These are phyloP conservation scores for Hibiscus syriacus DNA, from an alignment of 345 rosid species.

Conservation along the genomic window DNA sequence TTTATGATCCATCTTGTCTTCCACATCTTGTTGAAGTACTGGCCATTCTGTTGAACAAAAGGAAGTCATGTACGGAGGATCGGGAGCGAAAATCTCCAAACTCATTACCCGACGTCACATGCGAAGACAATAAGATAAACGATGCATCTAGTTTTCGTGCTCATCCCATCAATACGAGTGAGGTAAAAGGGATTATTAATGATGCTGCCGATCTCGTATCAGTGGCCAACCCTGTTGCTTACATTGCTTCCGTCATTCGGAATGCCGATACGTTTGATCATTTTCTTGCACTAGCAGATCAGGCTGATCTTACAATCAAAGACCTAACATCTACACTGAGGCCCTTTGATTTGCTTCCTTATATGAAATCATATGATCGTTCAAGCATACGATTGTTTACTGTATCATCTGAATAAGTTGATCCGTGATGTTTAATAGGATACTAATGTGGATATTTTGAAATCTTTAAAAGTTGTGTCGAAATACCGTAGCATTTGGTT, in stretches of 20 bases:
- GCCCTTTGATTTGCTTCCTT: slow-evolving; percentile 54
- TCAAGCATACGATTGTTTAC: slow-evolving; percentile 42
- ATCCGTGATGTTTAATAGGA: not conserved
- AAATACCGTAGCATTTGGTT: not conserved
- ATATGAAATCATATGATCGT: slow-evolving; percentile 52
- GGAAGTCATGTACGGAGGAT: slow-evolving; percentile 7
- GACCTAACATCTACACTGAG: slow-evolving; percentile 41
- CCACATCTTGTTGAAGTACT: slow-evolving; percentile 62
- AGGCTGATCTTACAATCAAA: slow-evolving; percentile 36
- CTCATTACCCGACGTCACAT: not conserved
- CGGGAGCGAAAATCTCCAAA: slow-evolving; percentile 7
- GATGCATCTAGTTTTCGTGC: slow-evolving; percentile 4
- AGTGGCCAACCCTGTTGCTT: slow-evolving; percentile 36
- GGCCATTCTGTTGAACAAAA: slow-evolving; percentile 38
- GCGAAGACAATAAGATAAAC: not conserved
- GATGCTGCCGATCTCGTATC: slow-evolving; percentile 1
- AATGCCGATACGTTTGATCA: slow-evolving; percentile 48
- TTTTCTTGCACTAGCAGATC: slow-evolving; percentile 43
- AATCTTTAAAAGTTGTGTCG: not conserved
- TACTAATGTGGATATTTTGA: not conserved
- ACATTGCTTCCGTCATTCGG: slow-evolving; percentile 72
- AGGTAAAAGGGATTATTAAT: not conserved
- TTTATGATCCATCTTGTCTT: slow-evolving; percentile 65
- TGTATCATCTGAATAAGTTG: slow-evolving; percentile 27
- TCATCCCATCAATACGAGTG: not conserved